Evolutionary conservation across 2,329 filamentous ascomycete genomes (phyloP).

Genomic region (Claviceps capensis): DNA sequence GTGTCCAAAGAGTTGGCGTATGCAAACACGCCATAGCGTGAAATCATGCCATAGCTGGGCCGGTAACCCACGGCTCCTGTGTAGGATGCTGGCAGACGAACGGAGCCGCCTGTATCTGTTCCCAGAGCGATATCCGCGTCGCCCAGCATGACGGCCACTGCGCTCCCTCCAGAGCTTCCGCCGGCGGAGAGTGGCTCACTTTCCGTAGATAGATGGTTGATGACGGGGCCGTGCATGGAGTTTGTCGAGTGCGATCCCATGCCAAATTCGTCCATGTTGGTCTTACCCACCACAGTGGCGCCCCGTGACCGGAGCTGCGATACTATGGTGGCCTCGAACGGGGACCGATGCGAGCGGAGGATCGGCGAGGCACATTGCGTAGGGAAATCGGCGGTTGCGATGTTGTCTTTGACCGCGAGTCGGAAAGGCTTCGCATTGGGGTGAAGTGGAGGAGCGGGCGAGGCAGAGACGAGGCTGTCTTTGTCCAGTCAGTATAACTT

Average conservation of each 20-base stretch:
- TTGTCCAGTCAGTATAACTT: not conserved
- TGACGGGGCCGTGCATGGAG: slow-evolving; percentile 54
- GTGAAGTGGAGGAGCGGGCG: slow-evolving; percentile 8
- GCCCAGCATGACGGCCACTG: slow-evolving; percentile 60
- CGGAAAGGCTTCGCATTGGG: slow-evolving; percentile 21
- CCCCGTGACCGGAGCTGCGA: slow-evolving; percentile 49
- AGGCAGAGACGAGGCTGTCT: slow-evolving; percentile 2
- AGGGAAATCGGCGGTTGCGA: slow-evolving; percentile 46
- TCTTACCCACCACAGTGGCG: slow-evolving; percentile 58
- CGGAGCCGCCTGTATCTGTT: slow-evolving; percentile 86
- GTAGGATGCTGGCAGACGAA: slow-evolving; percentile 78
- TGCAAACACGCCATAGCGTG: slow-evolving; percentile 72
- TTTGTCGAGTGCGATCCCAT: slow-evolving; percentile 79
- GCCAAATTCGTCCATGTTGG: slow-evolving; percentile 91
- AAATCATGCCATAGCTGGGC: slow-evolving; percentile 79
- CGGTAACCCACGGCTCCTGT: slow-evolving; percentile 77
- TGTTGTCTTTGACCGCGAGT: slow-evolving; percentile 66
- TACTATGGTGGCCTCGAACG: slow-evolving; percentile 74
- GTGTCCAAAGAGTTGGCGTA: slow-evolving; percentile 92
- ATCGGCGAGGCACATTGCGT: slow-evolving; percentile 78
- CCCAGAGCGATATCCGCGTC: slow-evolving; percentile 56
- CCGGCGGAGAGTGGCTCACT: slow-evolving; percentile 49
- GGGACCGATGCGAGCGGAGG: slow-evolving; percentile 55
- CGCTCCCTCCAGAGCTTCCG: slow-evolving; percentile 88
- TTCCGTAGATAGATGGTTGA: slow-evolving; percentile 27